phyloP scores from a whole-genome alignment of 352 stramenopile species.

The Phytophthora colocasiae region DNA sequence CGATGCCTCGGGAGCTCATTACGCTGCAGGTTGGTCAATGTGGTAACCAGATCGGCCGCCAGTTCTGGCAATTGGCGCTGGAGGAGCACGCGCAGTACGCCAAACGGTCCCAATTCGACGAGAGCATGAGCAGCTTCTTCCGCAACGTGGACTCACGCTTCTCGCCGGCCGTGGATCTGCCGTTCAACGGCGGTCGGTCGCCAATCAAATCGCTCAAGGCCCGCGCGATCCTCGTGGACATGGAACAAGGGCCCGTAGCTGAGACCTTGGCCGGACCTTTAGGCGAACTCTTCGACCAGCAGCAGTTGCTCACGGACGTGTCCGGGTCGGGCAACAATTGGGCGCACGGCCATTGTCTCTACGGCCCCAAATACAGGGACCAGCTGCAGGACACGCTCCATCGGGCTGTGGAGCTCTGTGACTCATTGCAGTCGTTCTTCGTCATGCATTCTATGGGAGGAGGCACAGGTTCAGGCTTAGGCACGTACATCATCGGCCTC shows the following conservation, averaged over 20 bases:
- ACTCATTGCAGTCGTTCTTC: constrained; percentile 94
- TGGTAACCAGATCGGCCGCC: constrained; percentile 93
- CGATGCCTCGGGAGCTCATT: constrained; percentile 88
- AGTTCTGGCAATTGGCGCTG: constrained; percentile 93
- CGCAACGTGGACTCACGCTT: constrained; percentile 87
- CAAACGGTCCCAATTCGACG: constrained; percentile 76
- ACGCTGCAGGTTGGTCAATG: constrained; percentile 94
- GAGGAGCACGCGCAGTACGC: constrained; percentile 88
- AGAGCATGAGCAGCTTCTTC: constrained; percentile 94
- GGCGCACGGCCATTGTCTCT: constrained; percentile 90
- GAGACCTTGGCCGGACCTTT: constrained; percentile 86
- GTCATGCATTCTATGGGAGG: constrained; percentile 93
- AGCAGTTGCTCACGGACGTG: constrained; percentile 90
- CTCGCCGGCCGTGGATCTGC: constrained; percentile 57
- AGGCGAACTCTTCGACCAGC: constrained; percentile 90
- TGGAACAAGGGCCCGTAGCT: constrained; percentile 90
- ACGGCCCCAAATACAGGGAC: constrained; percentile 90
- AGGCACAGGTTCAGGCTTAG: constrained; percentile 91
- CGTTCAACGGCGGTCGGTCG: constrained; percentile 45
- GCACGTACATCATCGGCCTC: constrained; percentile 88
- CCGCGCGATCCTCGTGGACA: constrained; percentile 92
- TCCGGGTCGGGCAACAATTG: constrained; percentile 94
- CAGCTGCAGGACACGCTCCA: constrained; percentile 78
- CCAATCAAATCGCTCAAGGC: constrained; percentile 73
- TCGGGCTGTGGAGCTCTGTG: constrained; percentile 82